phyloP scores from a whole-genome alignment of 2,329 filamentous ascomycete species.

The Fusarium haematococcum region DNA sequence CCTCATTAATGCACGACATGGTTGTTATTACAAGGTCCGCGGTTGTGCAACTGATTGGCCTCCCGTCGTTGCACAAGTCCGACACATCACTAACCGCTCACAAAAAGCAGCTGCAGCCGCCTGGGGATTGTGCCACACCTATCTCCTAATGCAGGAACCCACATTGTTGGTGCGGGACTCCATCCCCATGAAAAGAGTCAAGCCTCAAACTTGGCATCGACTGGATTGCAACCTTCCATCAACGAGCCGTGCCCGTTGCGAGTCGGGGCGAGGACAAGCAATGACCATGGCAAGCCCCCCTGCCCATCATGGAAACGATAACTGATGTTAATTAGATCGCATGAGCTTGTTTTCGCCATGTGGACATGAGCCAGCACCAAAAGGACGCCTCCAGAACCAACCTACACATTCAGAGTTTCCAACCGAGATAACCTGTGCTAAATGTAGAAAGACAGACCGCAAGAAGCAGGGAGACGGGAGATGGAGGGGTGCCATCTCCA shows the following conservation, averaged over 20 bases:
- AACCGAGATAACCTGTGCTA: constrained; percentile 37
- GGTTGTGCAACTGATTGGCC: constrained; percentile 26
- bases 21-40: constrained; percentile 10
- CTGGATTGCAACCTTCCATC: neutral
- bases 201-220: constrained; percentile 33
- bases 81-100: constrained; percentile 24
- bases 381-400: constrained; percentile 26
- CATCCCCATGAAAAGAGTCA: constrained; percentile 13
- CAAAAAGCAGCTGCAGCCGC: constrained; percentile 17
- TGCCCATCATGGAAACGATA: constrained; percentile 16
- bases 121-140: constrained; percentile 14
- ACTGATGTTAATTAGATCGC: constrained; percentile 17
- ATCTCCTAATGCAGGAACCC: constrained; percentile 45
- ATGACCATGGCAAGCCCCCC: constrained; percentile 2
- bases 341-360: constrained; percentile 23
- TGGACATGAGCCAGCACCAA: constrained; percentile 23
- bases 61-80: constrained; percentile 29
- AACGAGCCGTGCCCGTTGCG: constrained; percentile 6
- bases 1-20: constrained; percentile 10
- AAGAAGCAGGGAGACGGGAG: neutral
- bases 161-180: constrained; percentile 2
- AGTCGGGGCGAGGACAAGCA: constrained; percentile 20
- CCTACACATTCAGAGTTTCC: neutral
- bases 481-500: constrained; percentile 6
- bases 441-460: constrained; percentile 18